These are phyloP conservation scores for Ophiostoma piceae DNA, from an alignment of 2,329 filamentous ascomycete species.

Conservation along the genomic window DNA sequence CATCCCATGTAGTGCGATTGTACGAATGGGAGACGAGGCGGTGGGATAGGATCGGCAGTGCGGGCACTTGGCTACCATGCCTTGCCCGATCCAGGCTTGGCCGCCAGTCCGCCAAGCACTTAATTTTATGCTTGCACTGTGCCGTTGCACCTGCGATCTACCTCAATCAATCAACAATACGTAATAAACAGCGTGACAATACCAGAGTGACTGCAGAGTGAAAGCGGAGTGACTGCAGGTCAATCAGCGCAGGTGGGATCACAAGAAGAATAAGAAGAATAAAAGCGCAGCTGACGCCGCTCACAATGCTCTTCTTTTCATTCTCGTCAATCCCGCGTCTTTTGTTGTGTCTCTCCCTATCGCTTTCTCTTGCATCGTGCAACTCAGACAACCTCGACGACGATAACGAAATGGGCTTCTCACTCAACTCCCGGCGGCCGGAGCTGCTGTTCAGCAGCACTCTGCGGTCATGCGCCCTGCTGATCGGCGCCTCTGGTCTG, in stretches of 20 bases:
- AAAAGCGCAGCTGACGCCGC: neutral
- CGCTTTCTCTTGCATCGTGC: neutral
- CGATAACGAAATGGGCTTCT: neutral
- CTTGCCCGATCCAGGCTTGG: slow-evolving; percentile 4
- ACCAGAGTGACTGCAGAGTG: neutral
- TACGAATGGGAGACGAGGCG: slow-evolving; percentile 7
- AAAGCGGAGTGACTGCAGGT: neutral
- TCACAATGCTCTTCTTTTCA: neutral
- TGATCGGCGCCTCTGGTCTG: neutral
- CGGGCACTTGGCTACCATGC: neutral
- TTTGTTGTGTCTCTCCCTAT: neutral
- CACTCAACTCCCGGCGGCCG: neutral
- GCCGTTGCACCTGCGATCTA: neutral
- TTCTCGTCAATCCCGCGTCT: neutral
- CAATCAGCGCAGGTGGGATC: neutral
- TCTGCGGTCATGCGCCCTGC: slow-evolving; percentile 5
- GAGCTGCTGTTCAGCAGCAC: slow-evolving; percentile 13
- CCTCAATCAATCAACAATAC: neutral
- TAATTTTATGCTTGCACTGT: slow-evolving; percentile 2
- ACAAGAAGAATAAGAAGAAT: neutral
- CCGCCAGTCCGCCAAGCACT: slow-evolving; percentile 4
- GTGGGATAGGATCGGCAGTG: neutral
- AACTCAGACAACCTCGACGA: neutral
- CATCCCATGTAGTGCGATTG: neutral
- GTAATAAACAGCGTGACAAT: neutral